Conservation (phyloP, 2,329 filamentous ascomycete genomes). For the Calonectria montana region DNA sequence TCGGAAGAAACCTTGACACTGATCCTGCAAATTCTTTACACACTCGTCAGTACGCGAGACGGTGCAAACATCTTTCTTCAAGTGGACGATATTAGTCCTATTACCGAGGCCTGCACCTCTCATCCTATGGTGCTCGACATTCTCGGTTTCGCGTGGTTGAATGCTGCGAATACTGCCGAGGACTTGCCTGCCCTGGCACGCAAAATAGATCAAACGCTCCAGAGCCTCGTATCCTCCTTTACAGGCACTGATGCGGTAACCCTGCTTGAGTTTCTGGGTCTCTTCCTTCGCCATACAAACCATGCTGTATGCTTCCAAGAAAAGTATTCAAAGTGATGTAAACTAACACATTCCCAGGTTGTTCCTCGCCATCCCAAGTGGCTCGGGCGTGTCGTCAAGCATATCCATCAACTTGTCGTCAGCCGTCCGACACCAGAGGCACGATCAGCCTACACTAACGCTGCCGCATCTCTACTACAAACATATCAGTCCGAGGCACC, state of each 20-base stretch:
- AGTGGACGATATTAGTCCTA: slow-evolving; percentile 63
- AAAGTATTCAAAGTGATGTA: neutral
- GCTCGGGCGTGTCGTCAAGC: slow-evolving; percentile 59
- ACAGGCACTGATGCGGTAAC: slow-evolving; percentile 70
- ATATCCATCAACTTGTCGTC: slow-evolving; percentile 65
- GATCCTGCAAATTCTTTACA: slow-evolving; percentile 68
- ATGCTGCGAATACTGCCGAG: slow-evolving; percentile 50
- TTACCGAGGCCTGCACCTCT: slow-evolving; percentile 68
- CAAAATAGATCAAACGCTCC: slow-evolving; percentile 61
- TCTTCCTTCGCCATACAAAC: slow-evolving; percentile 62
- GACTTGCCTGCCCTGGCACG: slow-evolving; percentile 45
- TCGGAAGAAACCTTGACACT: slow-evolving; percentile 63
- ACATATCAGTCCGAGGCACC: slow-evolving; percentile 61
- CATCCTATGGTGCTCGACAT: slow-evolving; percentile 66
- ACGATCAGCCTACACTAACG: slow-evolving; percentile 69
- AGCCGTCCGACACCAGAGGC: slow-evolving; percentile 66
- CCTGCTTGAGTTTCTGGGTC: slow-evolving; percentile 67
- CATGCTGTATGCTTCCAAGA: slow-evolving; percentile 54
- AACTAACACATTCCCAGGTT: slow-evolving; percentile 50
- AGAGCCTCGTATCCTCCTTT: slow-evolving; percentile 63
- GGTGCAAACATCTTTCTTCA: slow-evolving; percentile 62
- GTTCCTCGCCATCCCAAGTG: slow-evolving; percentile 64
- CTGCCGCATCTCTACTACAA: slow-evolving; percentile 68
- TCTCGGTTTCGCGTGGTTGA: slow-evolving; percentile 68
- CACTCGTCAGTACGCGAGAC: slow-evolving; percentile 62